These are phyloP conservation scores for Polytolypa hystricis DNA, from an alignment of 2,329 filamentous ascomycete genomes.

Conservation along the genomic window DNA sequence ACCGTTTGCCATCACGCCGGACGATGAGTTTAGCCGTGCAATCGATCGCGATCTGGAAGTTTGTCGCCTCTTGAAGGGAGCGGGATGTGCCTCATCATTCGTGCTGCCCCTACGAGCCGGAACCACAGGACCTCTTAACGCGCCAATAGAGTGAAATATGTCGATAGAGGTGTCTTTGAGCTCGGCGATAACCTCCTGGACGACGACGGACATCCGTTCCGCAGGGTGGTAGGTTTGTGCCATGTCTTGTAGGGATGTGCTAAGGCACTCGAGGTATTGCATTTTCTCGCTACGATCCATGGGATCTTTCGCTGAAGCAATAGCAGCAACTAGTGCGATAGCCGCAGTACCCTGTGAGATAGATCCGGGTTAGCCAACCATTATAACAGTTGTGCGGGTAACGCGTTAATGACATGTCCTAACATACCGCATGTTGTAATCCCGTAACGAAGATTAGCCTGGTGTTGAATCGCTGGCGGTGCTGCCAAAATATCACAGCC, in stretches of 20 bases:
- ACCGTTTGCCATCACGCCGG: neutral
- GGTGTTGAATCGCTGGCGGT: neutral
- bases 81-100: neutral
- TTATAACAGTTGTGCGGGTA: neutral
- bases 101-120: neutral
- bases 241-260: constrained; percentile 43
- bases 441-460: neutral
- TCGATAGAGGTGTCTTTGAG: constrained; percentile 17
- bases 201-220: constrained; percentile 42
- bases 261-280: constrained; percentile 44
- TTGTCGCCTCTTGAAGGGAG: neutral
- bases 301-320: constrained; percentile 27
- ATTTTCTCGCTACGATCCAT: constrained; percentile 31
- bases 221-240: constrained; percentile 43
- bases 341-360: constrained; percentile 37
- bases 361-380: neutral
- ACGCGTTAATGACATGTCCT: neutral
- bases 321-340: constrained; percentile 42
- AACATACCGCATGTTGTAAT: neutral
- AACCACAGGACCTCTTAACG: neutral
- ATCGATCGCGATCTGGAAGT: neutral
- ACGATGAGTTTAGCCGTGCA: neutral
- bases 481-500: neutral
- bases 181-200: constrained; percentile 43
- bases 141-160: neutral